Evolutionary conservation across 352 stramenopile genomes (phyloP).

Genomic region (Globisporangium mamillatum): DNA sequence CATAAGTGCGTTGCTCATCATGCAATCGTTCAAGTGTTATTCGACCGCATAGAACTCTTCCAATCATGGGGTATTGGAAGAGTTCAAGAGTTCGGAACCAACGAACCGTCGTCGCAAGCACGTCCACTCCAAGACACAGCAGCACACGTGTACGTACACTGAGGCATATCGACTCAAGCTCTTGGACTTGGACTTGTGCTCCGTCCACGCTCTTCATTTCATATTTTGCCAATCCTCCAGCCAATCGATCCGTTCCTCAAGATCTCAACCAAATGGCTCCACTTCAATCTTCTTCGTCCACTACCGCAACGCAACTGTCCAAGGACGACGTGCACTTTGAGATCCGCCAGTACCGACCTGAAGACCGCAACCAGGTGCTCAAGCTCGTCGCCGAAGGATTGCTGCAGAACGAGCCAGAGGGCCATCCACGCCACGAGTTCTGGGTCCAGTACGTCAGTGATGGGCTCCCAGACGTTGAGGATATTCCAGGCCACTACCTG

Average conservation of each 20-base stretch:
- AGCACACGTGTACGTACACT: neutral
- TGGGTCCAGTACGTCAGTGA: constrained; percentile 22
- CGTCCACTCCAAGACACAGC: neutral
- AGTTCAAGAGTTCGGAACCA: neutral
- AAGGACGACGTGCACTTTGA: neutral
- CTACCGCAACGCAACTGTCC: neutral
- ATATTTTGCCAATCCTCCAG: neutral
- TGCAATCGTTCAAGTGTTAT: neutral
- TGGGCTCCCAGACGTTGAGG: constrained; percentile 20
- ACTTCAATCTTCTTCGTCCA: neutral
- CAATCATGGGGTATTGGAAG: neutral
- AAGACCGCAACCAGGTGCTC: constrained; percentile 15
- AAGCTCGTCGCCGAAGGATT: constrained; percentile 21
- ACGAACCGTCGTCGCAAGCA: neutral
- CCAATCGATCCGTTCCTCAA: neutral
- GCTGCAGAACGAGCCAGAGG: constrained; percentile 9
- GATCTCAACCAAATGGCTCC: neutral
- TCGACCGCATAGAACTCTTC: neutral
- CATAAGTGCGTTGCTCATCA: neutral
- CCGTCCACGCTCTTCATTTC: neutral
- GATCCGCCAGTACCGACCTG: constrained; percentile 19
- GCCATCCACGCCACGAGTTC: constrained; percentile 10
- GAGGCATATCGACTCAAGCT: neutral
- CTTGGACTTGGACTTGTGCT: neutral
- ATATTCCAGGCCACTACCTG: constrained; percentile 14